Evolutionary conservation across 164 flowering plant species (phyloP), one percentile per base, ranked within the genome.

Genomic region (Pachysandra terminalis): DNA sequence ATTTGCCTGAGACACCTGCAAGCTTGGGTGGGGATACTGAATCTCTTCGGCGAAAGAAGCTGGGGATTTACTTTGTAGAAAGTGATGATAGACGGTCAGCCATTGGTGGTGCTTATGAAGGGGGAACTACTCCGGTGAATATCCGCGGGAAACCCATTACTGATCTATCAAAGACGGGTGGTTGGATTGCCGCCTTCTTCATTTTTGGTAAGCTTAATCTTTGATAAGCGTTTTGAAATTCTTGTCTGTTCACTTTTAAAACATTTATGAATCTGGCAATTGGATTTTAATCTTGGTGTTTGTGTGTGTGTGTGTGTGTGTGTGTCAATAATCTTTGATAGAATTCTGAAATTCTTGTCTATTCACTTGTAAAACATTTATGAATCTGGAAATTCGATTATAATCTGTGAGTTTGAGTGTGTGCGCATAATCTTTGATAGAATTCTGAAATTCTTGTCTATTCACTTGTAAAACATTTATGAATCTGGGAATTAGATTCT

Each of bases 131-230:
- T 0, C 98, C 98, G 0, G 97, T 94, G 23, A 87, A 88, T 68
- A 81, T 94, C 65, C 91, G 58, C 26, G 90, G 97, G 37, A 90
- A 89, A 56, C 92, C 95, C 22, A 83, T 94, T 26, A 14, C 87
- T 22, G 81, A 89, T 83, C 77, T 94, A 53, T 87, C 93, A 17
- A 94, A 79, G 63, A 94, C 97, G 0, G 98, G 98, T 22, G 98
- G 98, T 10, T 94, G 98, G 98, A 45, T 84, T 68, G 98, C 98
- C 2, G 93, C 98, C 37, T 84, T 89, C 73, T 94, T 91, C 86
- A 94, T 94, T 56, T 94, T 94, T 49, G 98, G 98, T 94, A 82
- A 41, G 41, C n/a, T n/a, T n/a, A n/a, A n/a, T n/a, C n/a, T n/a
- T n/a, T n/a, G n/a, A n/a, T n/a, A n/a, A n/a, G n/a, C n/a, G n/a